phyloP scores from a whole-genome alignment of 768 basidiomycete genomes.

The Trametes sanguinea region DNA sequence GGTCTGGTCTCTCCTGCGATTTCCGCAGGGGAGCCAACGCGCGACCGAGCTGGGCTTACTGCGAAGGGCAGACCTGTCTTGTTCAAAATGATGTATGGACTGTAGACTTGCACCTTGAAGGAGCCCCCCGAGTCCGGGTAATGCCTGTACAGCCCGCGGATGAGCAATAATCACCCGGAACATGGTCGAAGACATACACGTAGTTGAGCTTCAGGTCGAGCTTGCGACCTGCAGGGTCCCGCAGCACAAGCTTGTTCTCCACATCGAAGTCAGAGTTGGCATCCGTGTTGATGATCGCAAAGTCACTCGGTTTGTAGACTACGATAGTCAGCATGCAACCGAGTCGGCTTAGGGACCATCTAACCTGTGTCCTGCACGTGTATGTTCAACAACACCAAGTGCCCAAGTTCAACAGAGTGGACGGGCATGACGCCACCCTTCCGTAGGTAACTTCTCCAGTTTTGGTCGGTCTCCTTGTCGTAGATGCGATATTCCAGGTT shows the following conservation, averaged over 20 bases:
- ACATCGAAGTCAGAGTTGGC: slow-evolving; percentile 85
- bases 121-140: slow-evolving; percentile 92
- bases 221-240: slow-evolving; percentile 74
- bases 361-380: slow-evolving; percentile 87
- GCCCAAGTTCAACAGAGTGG: slow-evolving; percentile 90
- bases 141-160: slow-evolving; percentile 43
- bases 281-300: slow-evolving; percentile 96
- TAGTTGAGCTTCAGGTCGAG: slow-evolving; percentile 87
- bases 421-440: slow-evolving; percentile 95
- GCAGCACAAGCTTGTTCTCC: slow-evolving; percentile 70
- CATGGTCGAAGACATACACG: slow-evolving; percentile 56
- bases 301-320: slow-evolving; percentile 95
- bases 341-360: background rate
- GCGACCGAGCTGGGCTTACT: slow-evolving; percentile 63
- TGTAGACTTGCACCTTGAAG: slow-evolving; percentile 94
- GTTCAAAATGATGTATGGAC: slow-evolving; percentile 88
- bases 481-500: slow-evolving; percentile 96
- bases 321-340: slow-evolving; percentile 1
- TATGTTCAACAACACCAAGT: slow-evolving; percentile 89
- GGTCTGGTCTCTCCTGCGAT: slow-evolving; percentile 78
- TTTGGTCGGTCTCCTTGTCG: slow-evolving; percentile 92
- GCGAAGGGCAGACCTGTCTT: slow-evolving; percentile 87
- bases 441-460: slow-evolving; percentile 91
- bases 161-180: background rate
- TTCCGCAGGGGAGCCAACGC: slow-evolving; percentile 67